phyloP scores from a whole-genome alignment of 306 rosid genomes.

The Carpinus fangiana region DNA sequence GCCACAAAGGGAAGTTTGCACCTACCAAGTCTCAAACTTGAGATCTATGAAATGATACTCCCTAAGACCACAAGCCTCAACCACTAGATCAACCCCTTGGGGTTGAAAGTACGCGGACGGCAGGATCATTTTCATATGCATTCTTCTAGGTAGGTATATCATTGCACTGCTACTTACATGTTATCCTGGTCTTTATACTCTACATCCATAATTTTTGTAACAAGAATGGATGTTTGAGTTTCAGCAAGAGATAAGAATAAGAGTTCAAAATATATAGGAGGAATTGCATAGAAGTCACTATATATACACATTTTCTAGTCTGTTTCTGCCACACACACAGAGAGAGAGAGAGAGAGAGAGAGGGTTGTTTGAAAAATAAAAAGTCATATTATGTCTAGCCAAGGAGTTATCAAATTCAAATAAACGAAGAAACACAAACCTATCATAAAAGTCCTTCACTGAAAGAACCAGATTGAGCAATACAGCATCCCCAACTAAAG shows the following conservation, averaged over 20 bases:
- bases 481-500: conserved; percentile 74
- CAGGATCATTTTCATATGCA: neutral
- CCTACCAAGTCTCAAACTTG: too few relatives aligned
- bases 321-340: neutral
- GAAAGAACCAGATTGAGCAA: conserved; percentile 77
- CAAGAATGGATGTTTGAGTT: neutral
- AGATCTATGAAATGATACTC: too few relatives aligned
- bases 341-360: neutral
- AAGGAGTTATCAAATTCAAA: conserved; percentile 20
- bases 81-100: too few relatives aligned
- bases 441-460: conserved; percentile 55
- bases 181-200: neutral
- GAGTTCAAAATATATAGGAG: neutral
- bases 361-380: neutral
- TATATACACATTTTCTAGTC: neutral
- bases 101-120: too few relatives aligned
- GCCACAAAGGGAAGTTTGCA: too few relatives aligned
- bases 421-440: conserved; percentile 50
- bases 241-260: neutral
- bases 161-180: neutral
- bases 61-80: too few relatives aligned
- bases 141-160: neutral
- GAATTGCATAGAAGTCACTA: too few relatives aligned
- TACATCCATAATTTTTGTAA: neutral
- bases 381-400: conserved; percentile 8